A percentile compares a stretch with the other conserved stretches of the same genome.
These are phyloP conservation scores for Chamaecrista fasciculata DNA, from an alignment of 306 rosid species.

Conservation along the genomic window DNA sequence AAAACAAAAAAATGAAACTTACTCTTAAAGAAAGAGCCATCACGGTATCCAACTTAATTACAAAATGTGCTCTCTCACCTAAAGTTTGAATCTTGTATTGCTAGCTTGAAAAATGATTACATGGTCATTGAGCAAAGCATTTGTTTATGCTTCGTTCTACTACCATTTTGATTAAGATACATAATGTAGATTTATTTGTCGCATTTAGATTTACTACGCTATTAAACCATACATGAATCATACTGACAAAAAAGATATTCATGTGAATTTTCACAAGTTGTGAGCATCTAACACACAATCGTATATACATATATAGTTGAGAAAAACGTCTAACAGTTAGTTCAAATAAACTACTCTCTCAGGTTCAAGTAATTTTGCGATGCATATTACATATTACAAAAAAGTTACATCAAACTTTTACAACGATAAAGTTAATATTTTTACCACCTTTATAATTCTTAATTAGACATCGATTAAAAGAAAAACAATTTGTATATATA, in stretches of 20 bases:
- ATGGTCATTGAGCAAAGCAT: slow-evolving; percentile 21
- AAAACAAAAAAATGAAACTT: slow-evolving; percentile 17
- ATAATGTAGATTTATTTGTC: slow-evolving; percentile 18
- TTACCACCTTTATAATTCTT: no score
- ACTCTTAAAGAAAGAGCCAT: slow-evolving; percentile 21
- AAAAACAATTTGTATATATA: no score
- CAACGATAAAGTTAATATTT: no score
- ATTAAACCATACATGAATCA: slow-evolving; percentile 1
- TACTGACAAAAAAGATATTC: slow-evolving; percentile 1
- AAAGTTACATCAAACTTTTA: no score
- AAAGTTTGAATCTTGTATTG: slow-evolving; percentile 32
- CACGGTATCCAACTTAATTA: slow-evolving; percentile 26
- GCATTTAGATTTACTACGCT: slow-evolving; percentile 1
- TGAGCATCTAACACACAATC: not conserved
- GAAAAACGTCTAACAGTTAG: not conserved
- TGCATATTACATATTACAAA: no score
- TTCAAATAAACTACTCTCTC: no score
- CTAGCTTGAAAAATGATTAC: slow-evolving; percentile 21
- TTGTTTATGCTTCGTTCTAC: not conserved
- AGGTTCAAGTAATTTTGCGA: no score
- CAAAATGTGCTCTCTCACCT: slow-evolving; percentile 22
- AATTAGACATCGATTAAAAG: no score
- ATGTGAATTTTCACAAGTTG: slow-evolving; percentile 12
- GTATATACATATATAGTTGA: not conserved
- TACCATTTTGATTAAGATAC: no score